Percentiles rank a stretch among this genome's conserved stretches.
phyloP scores from a whole-genome alignment of 1,284 basidiomycete genomes.

The Chiua sp. region DNA sequence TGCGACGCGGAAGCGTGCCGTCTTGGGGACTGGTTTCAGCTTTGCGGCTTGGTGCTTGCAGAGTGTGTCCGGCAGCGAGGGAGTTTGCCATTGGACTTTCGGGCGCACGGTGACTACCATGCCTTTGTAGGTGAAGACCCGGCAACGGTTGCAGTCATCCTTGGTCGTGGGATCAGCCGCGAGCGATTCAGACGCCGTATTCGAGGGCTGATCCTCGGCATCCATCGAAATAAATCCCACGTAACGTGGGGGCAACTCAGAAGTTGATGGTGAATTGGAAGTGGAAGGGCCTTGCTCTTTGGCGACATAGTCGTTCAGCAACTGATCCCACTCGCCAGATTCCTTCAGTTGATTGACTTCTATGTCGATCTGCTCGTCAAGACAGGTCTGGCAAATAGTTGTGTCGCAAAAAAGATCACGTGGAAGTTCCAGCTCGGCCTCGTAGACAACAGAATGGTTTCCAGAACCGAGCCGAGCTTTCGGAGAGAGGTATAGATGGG shows the following conservation, averaged over 20 bases:
- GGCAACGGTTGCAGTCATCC: constrained; percentile 2
- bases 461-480: constrained; percentile 37
- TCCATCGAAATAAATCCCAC: constrained; percentile 15
- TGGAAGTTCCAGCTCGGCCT: constrained; percentile 47
- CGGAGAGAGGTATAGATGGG: constrained; percentile 46
- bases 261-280: background rate
- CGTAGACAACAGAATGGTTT: constrained; percentile 44
- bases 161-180: background rate
- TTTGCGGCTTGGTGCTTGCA: constrained; percentile 14
- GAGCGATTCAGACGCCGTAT: constrained; percentile 14
- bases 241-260: background rate
- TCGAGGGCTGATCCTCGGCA: background rate
- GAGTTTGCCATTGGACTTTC: constrained; percentile 22
- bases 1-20: constrained; percentile 36
- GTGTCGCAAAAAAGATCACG: constrained; percentile 37
- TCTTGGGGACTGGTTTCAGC: constrained; percentile 25
- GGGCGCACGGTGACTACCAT: constrained; percentile 5
- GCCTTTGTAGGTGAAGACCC: constrained; percentile 12
- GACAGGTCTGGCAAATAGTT: constrained; percentile 16
- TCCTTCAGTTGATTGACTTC: constrained; percentile 17
- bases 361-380: constrained; percentile 24
- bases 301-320: background rate
- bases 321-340: constrained; percentile 19
- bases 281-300: background rate
- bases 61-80: constrained; percentile 13